phyloP scores from a whole-genome alignment of 176 grass and related monocot species.

The Pontederia crassipes region DNA sequence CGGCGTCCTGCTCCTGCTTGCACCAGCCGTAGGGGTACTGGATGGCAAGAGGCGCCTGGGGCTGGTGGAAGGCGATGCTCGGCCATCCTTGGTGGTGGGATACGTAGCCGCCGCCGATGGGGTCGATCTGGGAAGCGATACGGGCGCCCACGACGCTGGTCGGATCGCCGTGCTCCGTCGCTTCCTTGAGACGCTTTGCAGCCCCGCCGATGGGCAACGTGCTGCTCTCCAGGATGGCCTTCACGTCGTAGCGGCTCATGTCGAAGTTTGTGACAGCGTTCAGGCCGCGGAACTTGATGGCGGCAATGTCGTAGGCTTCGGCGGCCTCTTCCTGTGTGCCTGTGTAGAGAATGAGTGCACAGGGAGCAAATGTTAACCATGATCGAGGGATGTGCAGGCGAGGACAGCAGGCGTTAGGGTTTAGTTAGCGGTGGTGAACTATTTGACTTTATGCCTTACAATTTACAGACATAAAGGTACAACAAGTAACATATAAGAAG shows the following conservation, averaged over 20 bases:
- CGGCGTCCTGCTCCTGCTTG: constrained; percentile 54
- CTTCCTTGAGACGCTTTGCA: constrained; percentile 68
- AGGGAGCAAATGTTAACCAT: constrained; percentile 6
- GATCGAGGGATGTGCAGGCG: background rate
- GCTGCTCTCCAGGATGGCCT: constrained; percentile 64
- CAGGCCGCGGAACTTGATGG: constrained; percentile 75
- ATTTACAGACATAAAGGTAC: constrained; percentile 31
- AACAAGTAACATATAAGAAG: constrained; percentile 15
- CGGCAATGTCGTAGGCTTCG: constrained; percentile 76
- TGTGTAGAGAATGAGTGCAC: constrained; percentile 1
- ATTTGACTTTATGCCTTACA: constrained; percentile 34
- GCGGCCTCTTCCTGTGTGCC: constrained; percentile 82
- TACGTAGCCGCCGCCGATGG: constrained; percentile 17
- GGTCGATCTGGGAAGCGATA: background rate
- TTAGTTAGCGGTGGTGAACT: constrained; percentile 20
- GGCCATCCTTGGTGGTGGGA: constrained; percentile 44
- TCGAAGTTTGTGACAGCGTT: constrained; percentile 87
- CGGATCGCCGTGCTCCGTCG: constrained; percentile 6
- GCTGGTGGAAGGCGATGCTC: constrained; percentile 56
- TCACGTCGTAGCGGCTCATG: constrained; percentile 86
- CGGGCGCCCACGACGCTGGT: constrained; percentile 17
- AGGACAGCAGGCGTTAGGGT: background rate
- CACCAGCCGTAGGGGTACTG: constrained; percentile 68
- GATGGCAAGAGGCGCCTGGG: constrained; percentile 5
- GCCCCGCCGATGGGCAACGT: constrained; percentile 50